These are phyloP conservation scores for Gossypium bickii DNA, from an alignment of 345 rosid species.

Conservation along the genomic window DNA sequence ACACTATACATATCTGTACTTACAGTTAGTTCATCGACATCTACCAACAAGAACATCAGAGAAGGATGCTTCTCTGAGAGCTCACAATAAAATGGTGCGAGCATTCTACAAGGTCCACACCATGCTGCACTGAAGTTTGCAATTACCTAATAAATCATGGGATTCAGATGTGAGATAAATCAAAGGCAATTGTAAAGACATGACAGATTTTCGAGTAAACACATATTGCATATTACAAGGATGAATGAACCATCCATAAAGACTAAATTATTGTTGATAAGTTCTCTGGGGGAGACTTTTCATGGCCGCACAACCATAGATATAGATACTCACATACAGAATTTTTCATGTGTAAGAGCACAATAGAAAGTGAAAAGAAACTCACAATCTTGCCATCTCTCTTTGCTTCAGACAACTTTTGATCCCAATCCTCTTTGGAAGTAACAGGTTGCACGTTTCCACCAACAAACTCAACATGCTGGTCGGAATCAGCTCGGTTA, in stretches of 20 bases:
- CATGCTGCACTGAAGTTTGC: slow-evolving; percentile 88
- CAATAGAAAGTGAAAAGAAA: background rate
- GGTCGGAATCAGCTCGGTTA: slow-evolving; percentile 34
- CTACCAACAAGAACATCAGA: slow-evolving; percentile 69
- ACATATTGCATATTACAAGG: background rate
- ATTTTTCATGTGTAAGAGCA: background rate
- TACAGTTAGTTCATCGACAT: slow-evolving; percentile 77
- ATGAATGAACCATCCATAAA: background rate
- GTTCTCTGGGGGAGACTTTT: background rate
- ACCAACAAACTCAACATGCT: slow-evolving; percentile 46
- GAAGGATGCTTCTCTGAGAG: slow-evolving; percentile 68
- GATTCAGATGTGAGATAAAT: slow-evolving; percentile 3
- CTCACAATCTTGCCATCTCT: slow-evolving; percentile 63
- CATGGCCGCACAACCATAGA: background rate
- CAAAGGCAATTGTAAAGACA: background rate
- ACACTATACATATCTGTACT: slow-evolving; percentile 22
- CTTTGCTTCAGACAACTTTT: slow-evolving; percentile 67
- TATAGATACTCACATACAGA: background rate
- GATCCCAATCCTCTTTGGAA: slow-evolving; percentile 68
- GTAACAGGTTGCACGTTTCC: slow-evolving; percentile 56
- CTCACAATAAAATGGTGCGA: slow-evolving; percentile 59
- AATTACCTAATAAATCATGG: slow-evolving; percentile 43
- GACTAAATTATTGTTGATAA: background rate
- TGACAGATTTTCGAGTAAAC: slow-evolving; percentile 27
- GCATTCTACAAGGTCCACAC: slow-evolving; percentile 81